Conservation (phyloP, 2,329 filamentous ascomycete genomes). For the Arthrinium puccinioides region DNA sequence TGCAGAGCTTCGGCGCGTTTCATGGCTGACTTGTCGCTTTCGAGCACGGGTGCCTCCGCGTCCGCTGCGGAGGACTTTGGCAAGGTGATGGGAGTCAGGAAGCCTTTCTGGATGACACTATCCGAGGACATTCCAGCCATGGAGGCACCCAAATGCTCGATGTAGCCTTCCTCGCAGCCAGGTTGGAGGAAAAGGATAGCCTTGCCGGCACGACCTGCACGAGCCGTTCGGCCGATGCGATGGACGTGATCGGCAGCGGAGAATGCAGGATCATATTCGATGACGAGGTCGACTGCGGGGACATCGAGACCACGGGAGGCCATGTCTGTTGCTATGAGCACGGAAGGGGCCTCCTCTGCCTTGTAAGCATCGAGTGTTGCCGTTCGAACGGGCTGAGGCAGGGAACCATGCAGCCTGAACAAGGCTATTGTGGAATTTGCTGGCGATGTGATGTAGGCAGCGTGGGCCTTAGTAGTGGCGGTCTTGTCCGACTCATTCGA, state of each 20-base stretch:
- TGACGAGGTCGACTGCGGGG: constrained; percentile 86
- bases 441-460: constrained; percentile 65
- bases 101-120: constrained; percentile 56
- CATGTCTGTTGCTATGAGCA: constrained; percentile 92
- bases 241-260: constrained; percentile 90
- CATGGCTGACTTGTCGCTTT: constrained; percentile 36
- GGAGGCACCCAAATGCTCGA: constrained; percentile 57
- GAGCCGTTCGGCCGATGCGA: constrained; percentile 87
- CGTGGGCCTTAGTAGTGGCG: constrained; percentile 58
- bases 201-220: constrained; percentile 81
- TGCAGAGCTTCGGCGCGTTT: constrained; percentile 48
- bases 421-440: constrained; percentile 69
- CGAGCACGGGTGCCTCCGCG: constrained; percentile 48
- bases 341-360: constrained; percentile 62
- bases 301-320: constrained; percentile 93
- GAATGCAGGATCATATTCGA: constrained; percentile 96
- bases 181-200: constrained; percentile 86
- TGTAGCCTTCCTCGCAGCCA: constrained; percentile 86
- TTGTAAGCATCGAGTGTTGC: constrained; percentile 78
- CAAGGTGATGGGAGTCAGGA: constrained; percentile 52
- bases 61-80: constrained; percentile 47
- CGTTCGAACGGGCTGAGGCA: constrained; percentile 81
- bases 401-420: constrained; percentile 85
- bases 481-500: constrained; percentile 25
- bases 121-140: constrained; percentile 46